Conservation (phyloP, 2,329 filamentous ascomycete species). For the Eutypa lata region DNA sequence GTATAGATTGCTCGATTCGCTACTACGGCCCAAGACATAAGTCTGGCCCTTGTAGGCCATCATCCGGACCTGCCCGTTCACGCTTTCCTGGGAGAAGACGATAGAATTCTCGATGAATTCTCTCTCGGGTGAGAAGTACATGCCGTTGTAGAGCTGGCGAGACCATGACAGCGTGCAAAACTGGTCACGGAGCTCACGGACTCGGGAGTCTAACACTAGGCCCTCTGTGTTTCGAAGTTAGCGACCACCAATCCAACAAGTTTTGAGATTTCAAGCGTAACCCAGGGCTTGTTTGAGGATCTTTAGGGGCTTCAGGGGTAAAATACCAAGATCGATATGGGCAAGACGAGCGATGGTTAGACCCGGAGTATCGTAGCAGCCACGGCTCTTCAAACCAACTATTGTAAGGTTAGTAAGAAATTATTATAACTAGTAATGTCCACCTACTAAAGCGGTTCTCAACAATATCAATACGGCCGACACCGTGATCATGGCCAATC, state of each 20-base stretch:
- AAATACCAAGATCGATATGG: constrained; percentile 41
- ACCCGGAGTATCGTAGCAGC: constrained; percentile 72
- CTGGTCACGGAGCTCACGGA: constrained; percentile 42
- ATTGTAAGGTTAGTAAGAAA: background rate
- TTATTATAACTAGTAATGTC: background rate
- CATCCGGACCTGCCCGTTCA: constrained; percentile 36
- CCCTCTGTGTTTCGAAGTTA: constrained; percentile 51
- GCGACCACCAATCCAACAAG: no score
- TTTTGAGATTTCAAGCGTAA: no score
- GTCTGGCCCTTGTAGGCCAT: constrained; percentile 33
- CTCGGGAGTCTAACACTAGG: constrained; percentile 56
- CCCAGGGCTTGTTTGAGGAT: no score
- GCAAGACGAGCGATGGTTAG: constrained; percentile 35
- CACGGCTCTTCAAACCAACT: constrained; percentile 72
- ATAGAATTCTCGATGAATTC: constrained; percentile 60
- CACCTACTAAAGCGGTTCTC: constrained; percentile 54
- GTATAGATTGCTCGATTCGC: constrained; percentile 48
- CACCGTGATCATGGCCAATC: constrained; percentile 68
- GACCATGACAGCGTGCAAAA: constrained; percentile 19
- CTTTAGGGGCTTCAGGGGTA: no score
- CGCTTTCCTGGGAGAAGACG: constrained; percentile 53
- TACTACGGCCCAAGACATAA: constrained; percentile 44
- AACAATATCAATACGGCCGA: constrained; percentile 66
- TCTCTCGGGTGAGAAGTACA: constrained; percentile 51
- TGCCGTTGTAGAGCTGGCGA: constrained; percentile 30